Evolutionary conservation across 2,329 filamentous ascomycete species (phyloP).

Genomic region (Ramularia endophylla): DNA sequence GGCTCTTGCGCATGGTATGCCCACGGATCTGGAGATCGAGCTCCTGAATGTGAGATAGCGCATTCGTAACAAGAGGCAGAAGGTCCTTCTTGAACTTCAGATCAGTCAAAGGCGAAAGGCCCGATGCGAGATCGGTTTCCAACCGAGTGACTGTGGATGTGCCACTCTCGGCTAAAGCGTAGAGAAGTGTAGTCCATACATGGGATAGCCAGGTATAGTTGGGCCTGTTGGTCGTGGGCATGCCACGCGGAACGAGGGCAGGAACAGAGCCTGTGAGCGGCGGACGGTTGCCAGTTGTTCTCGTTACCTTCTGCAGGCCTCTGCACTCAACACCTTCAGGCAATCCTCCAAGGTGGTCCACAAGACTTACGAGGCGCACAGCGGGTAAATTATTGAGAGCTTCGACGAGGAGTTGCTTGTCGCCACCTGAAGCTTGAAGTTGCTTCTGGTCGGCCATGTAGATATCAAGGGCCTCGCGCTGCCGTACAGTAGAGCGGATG

Average conservation of each 20-base stretch:
- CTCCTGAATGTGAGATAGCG: constrained; percentile 13
- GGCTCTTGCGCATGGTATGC: constrained; percentile 5
- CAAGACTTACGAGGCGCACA: constrained; percentile 9
- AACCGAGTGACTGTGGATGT: constrained; percentile 12
- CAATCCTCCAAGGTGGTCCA: constrained; percentile 10
- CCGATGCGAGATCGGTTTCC: constrained; percentile 7
- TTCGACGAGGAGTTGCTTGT: constrained; percentile 18
- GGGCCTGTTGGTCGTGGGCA: constrained; percentile 1
- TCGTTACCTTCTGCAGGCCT: constrained; percentile 16
- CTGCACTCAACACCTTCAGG: constrained; percentile 12
- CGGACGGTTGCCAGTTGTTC: constrained; percentile 13
- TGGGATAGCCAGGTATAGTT: constrained; percentile 15
- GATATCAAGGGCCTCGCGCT: constrained; percentile 22
- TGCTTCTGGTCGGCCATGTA: constrained; percentile 23
- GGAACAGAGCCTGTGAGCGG: constrained; percentile 4
- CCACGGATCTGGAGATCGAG: constrained; percentile 13
- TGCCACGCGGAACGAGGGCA: neutral
- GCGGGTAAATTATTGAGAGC: constrained; percentile 19
- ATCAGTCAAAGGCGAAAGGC: constrained; percentile 11
- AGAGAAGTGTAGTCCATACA: constrained; percentile 15
- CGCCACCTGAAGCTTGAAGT: constrained; percentile 15
- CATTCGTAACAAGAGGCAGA: constrained; percentile 5
- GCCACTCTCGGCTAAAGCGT: constrained; percentile 16
- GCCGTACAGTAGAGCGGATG: constrained; percentile 15
- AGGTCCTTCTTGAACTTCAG: constrained; percentile 11